Evolutionary conservation across 2,329 filamentous ascomycete species (phyloP).

Genomic region (Fusarium brachygibbosum): DNA sequence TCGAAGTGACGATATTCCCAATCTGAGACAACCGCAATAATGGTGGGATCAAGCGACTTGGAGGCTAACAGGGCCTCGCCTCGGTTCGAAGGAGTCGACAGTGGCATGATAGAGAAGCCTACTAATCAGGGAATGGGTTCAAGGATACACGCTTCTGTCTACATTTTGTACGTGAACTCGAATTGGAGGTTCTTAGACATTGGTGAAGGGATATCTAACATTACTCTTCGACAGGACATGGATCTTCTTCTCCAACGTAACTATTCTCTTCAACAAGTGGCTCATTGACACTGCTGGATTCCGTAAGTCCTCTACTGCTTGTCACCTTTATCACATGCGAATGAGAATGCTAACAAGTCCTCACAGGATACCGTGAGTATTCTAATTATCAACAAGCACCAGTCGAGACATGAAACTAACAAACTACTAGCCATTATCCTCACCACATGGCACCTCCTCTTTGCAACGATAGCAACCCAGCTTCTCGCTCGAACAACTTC

Average conservation of each 20-base stretch:
- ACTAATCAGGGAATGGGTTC: slow-evolving; percentile 27
- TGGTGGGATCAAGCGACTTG: slow-evolving; percentile 30
- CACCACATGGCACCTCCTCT: slow-evolving; percentile 76
- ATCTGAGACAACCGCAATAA: slow-evolving; percentile 19
- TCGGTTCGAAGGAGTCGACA: slow-evolving; percentile 2
- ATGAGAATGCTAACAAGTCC: slow-evolving; percentile 21
- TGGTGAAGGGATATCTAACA: slow-evolving; percentile 22
- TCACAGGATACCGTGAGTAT: slow-evolving; percentile 54
- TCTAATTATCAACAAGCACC: not conserved
- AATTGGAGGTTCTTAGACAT: too few species aligned
- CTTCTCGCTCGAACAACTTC: slow-evolving; percentile 73
- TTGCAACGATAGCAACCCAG: slow-evolving; percentile 76
- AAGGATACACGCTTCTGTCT: slow-evolving; percentile 53
- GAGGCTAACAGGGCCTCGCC: slow-evolving; percentile 25
- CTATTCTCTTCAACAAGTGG: slow-evolving; percentile 95
- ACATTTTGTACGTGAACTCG: slow-evolving; percentile 49
- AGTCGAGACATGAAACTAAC: slow-evolving; percentile 20
- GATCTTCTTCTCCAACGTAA: slow-evolving; percentile 87
- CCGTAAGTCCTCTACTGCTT: slow-evolving; percentile 65
- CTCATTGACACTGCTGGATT: slow-evolving; percentile 82
- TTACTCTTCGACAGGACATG: slow-evolving; percentile 66
- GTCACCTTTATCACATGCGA: not conserved
- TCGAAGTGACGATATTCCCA: slow-evolving; percentile 1
- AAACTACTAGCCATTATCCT: slow-evolving; percentile 65
- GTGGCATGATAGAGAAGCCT: slow-evolving; percentile 48